Conservation (phyloP, 495 filamentous ascomycete species). For the Mytilinidion resinicola region DNA sequence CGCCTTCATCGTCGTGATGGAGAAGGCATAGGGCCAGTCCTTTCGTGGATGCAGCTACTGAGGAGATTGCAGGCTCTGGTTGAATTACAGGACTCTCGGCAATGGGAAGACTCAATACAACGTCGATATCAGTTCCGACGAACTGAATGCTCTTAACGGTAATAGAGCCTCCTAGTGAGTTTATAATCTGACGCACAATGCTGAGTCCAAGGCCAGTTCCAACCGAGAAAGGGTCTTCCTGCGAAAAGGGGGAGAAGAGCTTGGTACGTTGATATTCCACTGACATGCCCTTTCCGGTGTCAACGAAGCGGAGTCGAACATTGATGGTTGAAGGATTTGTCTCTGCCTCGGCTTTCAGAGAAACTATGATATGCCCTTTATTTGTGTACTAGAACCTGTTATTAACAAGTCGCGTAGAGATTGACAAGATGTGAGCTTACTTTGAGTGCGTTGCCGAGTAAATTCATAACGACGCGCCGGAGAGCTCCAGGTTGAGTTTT, state of each 20-base stretch:
- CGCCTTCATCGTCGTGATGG: background rate
- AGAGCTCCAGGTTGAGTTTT: conserved; percentile 11
- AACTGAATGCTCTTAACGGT: conserved; percentile 14
- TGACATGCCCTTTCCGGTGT: conserved; percentile 32
- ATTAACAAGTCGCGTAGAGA: conserved; percentile 9
- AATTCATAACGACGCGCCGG: conserved; percentile 27
- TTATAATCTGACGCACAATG: conserved; percentile 30
- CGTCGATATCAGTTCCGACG: background rate
- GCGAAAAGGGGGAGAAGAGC: conserved; percentile 30
- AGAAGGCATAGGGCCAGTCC: too few species aligned
- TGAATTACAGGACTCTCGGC: background rate
- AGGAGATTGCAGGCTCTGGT: background rate
- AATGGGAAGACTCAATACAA: background rate
- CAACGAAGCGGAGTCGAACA: conserved; percentile 22
- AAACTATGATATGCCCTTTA: conserved; percentile 25
- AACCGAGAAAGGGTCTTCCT: conserved; percentile 28
- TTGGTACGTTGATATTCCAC: conserved; percentile 24
- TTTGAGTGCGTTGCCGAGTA: background rate
- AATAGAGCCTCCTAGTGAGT: conserved; percentile 25
- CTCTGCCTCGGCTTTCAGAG: conserved; percentile 10
- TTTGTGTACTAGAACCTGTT: conserved; percentile 36
- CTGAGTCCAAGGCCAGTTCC: conserved; percentile 35
- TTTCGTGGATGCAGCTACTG: too few species aligned
- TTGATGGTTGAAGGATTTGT: background rate
- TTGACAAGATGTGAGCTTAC: conserved; percentile 7